Conservation (phyloP, 495 filamentous ascomycete genomes). For the Tuber calosporum region DNA sequence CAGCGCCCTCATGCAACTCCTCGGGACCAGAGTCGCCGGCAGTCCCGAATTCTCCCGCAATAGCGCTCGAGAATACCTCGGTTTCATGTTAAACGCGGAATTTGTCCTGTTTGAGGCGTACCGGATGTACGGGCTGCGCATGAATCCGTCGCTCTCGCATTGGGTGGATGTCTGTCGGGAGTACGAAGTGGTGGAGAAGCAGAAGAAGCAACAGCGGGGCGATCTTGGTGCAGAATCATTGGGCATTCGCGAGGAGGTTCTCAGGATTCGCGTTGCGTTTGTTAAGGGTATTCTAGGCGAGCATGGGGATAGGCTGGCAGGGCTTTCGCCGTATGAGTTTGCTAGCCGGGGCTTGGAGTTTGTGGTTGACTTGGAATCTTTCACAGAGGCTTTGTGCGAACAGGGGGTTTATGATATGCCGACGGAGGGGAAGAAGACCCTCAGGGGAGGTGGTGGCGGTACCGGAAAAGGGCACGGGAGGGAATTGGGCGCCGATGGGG, state of each 20-base stretch:
- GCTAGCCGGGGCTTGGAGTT: constrained; percentile 34
- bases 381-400: constrained; percentile 21
- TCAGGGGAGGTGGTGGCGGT: constrained; percentile 6
- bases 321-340: constrained; percentile 37
- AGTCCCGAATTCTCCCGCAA: background rate
- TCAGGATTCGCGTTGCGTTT: constrained; percentile 38
- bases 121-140: constrained; percentile 29
- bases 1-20: constrained; percentile 16
- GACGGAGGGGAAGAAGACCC: constrained; percentile 16
- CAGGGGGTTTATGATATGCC: constrained; percentile 31
- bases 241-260: constrained; percentile 35
- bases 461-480: background rate
- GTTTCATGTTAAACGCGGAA: constrained; percentile 42
- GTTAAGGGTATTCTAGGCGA: constrained; percentile 39
- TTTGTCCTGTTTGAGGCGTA: constrained; percentile 41
- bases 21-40: constrained; percentile 6
- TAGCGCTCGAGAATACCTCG: constrained; percentile 32
- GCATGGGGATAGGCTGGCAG: constrained; percentile 31
- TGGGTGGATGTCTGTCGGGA: constrained; percentile 44
- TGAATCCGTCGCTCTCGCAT: constrained; percentile 46
- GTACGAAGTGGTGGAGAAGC: constrained; percentile 35
- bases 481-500: constrained; percentile 24
- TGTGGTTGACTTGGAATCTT: constrained; percentile 27
- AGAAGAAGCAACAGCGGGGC: constrained; percentile 10
- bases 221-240: constrained; percentile 14